Evolutionary conservation across 2,329 filamentous ascomycete genomes (phyloP), one percentile per base, ranked within the genome.

Genomic region (Davidsoniella virescens): DNA sequence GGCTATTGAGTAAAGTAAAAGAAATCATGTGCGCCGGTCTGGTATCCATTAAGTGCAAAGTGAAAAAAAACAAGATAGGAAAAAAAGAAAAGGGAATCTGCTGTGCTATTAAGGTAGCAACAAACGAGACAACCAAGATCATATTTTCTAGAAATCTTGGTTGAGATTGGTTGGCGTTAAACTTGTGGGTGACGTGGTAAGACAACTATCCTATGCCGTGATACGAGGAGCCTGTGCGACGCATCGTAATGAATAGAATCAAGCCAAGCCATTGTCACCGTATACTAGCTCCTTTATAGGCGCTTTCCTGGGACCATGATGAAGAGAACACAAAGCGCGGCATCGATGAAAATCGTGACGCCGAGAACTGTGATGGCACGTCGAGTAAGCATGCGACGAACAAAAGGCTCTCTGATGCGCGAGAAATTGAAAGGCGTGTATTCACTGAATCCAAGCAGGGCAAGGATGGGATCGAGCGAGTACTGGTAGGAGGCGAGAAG

Each of bases 391-490:
- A 96, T 78, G 60, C 80, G 84, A 56, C 86, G 82, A 50, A 98
- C 84, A 62, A 92, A 98, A 0, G 87, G 85, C 65, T 98, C 92
- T 50, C 84, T 79, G 55, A 96, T 86, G 39, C 78, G 76, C 20
- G 84, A 83, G 69, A 93, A 95, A 64, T 81, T 84, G 72, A 95
- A 88, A 47, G 94, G 87, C 0, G 90, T 95, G 67, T 96, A 95
- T 68, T 98, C 93, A 69, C 88, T 95, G 64, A 81, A 82, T 36
- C 90, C 88, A n/a, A 84, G 64, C 17, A 96, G 73, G 4, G 87
- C 92, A 64, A 96, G 78, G 55, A 94, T 70, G 0, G 93, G 90
- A 60, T 98, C 92, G 47, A 98, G 78, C 56, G 87, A 87, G 67
- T 96, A 98, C 64, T 96, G 90, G 61, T 96, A 94, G 2, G 88